Conservation (phyloP, 1,139 yeast genomes). For the Pneumocystis murina region DNA sequence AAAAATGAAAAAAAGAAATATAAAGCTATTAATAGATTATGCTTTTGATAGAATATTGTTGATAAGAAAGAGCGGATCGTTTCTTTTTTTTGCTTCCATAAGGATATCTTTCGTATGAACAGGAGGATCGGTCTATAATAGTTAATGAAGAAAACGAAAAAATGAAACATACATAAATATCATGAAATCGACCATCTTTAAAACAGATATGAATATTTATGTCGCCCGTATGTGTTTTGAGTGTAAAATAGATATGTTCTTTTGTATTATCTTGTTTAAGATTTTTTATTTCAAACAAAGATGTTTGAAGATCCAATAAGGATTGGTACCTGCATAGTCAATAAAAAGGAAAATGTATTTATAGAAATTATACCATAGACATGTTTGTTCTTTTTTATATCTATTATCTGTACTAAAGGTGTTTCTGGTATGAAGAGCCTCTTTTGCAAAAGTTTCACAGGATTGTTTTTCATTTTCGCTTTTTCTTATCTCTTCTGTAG, state of each 20-base stretch:
- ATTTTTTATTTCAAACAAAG: not conserved
- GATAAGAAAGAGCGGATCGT: not conserved
- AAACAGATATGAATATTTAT: not conserved
- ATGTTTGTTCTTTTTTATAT: conserved; percentile 16
- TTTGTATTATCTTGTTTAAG: not conserved
- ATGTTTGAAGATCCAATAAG: not conserved
- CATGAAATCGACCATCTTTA: not conserved
- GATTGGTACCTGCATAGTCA: not conserved
- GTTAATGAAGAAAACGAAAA: not conserved
- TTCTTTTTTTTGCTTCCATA: not conserved
- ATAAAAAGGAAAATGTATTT: conserved; percentile 8
- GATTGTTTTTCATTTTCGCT: not conserved
- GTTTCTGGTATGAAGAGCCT: conserved; percentile 5
- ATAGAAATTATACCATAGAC: conserved; percentile 16
- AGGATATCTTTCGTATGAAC: not conserved
- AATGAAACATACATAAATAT: not conserved
- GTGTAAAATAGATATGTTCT: not conserved
- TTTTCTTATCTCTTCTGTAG: conserved; percentile 15
- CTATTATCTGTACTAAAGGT: conserved; percentile 9
- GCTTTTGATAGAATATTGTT: not conserved
- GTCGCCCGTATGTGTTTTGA: not conserved
- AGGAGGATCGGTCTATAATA: not conserved
- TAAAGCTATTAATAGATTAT: not conserved
- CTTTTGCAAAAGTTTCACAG: conserved; percentile 6
- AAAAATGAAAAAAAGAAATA: not conserved